These are phyloP conservation scores for Sporobolomyces phaffii DNA, from an alignment of 768 basidiomycete genomes.

Conservation along the genomic window DNA sequence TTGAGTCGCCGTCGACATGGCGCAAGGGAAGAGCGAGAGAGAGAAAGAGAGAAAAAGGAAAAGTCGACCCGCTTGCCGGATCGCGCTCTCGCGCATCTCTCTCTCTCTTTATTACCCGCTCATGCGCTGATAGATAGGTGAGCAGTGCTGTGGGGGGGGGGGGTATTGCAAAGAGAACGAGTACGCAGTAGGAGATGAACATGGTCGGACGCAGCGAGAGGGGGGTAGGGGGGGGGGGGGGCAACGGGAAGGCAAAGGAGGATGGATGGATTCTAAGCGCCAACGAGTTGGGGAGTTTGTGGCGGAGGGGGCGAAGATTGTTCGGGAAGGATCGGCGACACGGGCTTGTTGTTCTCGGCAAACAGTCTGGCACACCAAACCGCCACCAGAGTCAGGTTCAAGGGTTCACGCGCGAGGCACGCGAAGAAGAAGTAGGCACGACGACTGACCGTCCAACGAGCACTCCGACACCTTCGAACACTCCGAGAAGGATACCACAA, in stretches of 20 bases:
- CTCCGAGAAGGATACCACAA: constrained; percentile 90
- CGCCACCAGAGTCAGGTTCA: no score
- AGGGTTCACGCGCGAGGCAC: not conserved
- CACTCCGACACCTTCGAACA: constrained; percentile 92
- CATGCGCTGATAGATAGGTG: no score
- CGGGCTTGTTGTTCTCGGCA: constrained; percentile 38
- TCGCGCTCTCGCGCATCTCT: no score
- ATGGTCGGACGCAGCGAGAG: not conserved
- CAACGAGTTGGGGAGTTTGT: constrained; percentile 16
- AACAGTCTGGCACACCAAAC: constrained; percentile 15
- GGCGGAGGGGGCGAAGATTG: constrained; percentile 22
- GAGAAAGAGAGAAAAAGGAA: no score
- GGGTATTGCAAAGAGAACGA: constrained; percentile 10
- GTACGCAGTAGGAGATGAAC: not conserved
- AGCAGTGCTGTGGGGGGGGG: constrained; percentile 13
- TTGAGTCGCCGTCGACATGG: no score
- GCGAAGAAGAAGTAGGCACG: not conserved
- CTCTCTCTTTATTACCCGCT: no score
- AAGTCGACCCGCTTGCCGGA: no score
- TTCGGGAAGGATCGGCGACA: constrained; percentile 26
- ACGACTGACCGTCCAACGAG: constrained; percentile 59
- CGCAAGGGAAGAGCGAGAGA: no score
- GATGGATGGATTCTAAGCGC: no score
- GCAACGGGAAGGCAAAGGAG: no score
- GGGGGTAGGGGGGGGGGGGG: not conserved